Evolutionary conservation across 2,329 filamentous ascomycete genomes (phyloP).

Genomic region (Hyphodiscus sp.): DNA sequence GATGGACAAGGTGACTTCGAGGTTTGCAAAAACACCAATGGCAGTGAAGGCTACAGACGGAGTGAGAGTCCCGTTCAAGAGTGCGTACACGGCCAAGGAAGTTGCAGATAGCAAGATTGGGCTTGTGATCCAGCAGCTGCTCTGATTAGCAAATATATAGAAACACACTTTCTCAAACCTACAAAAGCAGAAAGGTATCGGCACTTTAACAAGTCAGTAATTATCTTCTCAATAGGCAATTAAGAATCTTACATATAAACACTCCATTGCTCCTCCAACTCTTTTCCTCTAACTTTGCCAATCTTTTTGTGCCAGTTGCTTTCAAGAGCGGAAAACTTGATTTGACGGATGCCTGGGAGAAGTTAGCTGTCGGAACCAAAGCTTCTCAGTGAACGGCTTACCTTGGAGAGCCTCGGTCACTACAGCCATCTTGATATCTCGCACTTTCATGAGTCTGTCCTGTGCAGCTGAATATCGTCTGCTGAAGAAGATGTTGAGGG

Average conservation of each 20-base stretch:
- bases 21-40: constrained; percentile 65
- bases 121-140: constrained; percentile 61
- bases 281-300: constrained; percentile 54
- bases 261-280: constrained; percentile 60
- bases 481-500: constrained; percentile 61
- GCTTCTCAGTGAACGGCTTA: neutral
- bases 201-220: constrained; percentile 28
- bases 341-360: constrained; percentile 56
- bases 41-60: constrained; percentile 76
- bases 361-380: neutral
- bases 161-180: neutral
- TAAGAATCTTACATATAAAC: constrained; percentile 42
- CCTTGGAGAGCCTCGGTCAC: constrained; percentile 72
- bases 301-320: constrained; percentile 69
- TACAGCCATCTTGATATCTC: constrained; percentile 69
- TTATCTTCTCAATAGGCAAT: neutral
- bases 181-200: constrained; percentile 53
- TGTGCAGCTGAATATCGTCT: constrained; percentile 59
- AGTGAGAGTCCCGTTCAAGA: constrained; percentile 53
- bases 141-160: constrained; percentile 1
- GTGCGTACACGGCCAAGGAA: constrained; percentile 62
- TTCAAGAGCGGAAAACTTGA: constrained; percentile 77
- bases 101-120: constrained; percentile 68
- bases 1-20: constrained; percentile 64
- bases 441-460: constrained; percentile 65